Evolutionary conservation across 1,284 basidiomycete species (phyloP).

Genomic region (Leccinum griseonigrum): DNA sequence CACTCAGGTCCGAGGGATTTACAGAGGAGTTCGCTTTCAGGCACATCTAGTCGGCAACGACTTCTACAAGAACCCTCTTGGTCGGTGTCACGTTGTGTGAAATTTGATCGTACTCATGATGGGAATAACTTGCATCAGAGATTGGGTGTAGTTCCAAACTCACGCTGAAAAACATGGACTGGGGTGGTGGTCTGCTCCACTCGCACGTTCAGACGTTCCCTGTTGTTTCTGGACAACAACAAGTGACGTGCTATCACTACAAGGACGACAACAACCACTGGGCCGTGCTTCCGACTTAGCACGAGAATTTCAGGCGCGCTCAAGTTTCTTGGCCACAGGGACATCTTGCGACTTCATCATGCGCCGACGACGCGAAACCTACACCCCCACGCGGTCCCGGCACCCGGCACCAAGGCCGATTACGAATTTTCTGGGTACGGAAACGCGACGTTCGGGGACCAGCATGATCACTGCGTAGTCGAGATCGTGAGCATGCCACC

Average conservation of each 20-base stretch:
- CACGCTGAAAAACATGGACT: slow-evolving; percentile 97
- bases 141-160: slow-evolving; percentile 89
- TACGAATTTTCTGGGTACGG: slow-evolving; percentile 95
- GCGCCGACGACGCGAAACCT: slow-evolving; percentile 82
- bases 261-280: slow-evolving; percentile 98
- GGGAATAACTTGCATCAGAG: slow-evolving; percentile 46
- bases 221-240: slow-evolving; percentile 90
- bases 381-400: slow-evolving; percentile 89
- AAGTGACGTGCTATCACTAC: slow-evolving; percentile 99
- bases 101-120: not conserved
- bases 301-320: slow-evolving; percentile 55
- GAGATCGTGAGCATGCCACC: slow-evolving; percentile 71
- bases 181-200: slow-evolving; percentile 94
- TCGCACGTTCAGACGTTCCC: slow-evolving; percentile 97
- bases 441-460: slow-evolving; percentile 83
- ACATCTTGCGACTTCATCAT: slow-evolving; percentile 83
- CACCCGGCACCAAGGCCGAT: slow-evolving; percentile 88
- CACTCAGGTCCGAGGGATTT: slow-evolving; percentile 95
- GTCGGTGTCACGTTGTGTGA: slow-evolving; percentile 39
- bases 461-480: slow-evolving; percentile 89
- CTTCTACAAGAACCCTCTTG: slow-evolving; percentile 84
- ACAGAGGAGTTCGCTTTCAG: slow-evolving; percentile 98
- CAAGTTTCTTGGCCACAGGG: slow-evolving; percentile 74
- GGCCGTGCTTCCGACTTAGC: slow-evolving; percentile 80
- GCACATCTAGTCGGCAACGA: slow-evolving; percentile 96